These are phyloP conservation scores for Termitomyces sp. DNA, from an alignment of 768 basidiomycete species.

Conservation along the genomic window DNA sequence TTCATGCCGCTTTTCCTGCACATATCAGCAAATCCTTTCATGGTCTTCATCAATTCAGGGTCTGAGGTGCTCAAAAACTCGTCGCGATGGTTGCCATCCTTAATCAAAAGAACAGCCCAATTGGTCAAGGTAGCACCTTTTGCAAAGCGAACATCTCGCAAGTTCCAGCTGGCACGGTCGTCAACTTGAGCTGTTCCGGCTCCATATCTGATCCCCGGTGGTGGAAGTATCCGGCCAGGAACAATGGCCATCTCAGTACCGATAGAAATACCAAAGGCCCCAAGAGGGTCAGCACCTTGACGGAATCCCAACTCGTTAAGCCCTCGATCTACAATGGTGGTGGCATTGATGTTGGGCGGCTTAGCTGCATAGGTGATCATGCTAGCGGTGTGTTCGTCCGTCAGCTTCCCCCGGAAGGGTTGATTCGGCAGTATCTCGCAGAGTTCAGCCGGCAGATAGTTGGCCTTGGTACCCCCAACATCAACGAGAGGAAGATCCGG, in stretches of 20 bases:
- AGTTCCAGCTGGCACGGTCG: constrained; percentile 74
- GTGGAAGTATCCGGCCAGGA: constrained; percentile 61
- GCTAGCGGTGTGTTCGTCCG: constrained; percentile 59
- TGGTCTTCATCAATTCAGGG: constrained; percentile 37
- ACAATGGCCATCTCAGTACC: constrained; percentile 60
- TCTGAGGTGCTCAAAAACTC: constrained; percentile 57
- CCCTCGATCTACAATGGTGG: constrained; percentile 54
- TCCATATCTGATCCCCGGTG: constrained; percentile 62
- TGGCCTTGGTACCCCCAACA: constrained; percentile 43
- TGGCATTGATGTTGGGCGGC: constrained; percentile 64
- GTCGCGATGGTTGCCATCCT: constrained; percentile 47
- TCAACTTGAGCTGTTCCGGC: constrained; percentile 37
- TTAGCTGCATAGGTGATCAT: constrained; percentile 75
- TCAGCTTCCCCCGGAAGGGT: constrained; percentile 64
- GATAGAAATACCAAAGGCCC: constrained; percentile 59
- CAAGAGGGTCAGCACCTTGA: constrained; percentile 32
- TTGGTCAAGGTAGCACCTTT: constrained; percentile 48
- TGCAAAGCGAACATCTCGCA: constrained; percentile 60
- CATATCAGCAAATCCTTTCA: constrained; percentile 56
- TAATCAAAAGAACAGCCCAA: constrained; percentile 68
- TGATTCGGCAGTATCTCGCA: constrained; percentile 69
- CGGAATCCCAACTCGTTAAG: constrained; percentile 57
- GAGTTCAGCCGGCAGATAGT: constrained; percentile 63
- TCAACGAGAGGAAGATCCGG: constrained; percentile 56
- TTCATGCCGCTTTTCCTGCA: constrained; percentile 61